Base-by-base conservation (phyloP, 192 early-diverging fungal genomes). In the Globomyces pollinis-pini region DNA sequence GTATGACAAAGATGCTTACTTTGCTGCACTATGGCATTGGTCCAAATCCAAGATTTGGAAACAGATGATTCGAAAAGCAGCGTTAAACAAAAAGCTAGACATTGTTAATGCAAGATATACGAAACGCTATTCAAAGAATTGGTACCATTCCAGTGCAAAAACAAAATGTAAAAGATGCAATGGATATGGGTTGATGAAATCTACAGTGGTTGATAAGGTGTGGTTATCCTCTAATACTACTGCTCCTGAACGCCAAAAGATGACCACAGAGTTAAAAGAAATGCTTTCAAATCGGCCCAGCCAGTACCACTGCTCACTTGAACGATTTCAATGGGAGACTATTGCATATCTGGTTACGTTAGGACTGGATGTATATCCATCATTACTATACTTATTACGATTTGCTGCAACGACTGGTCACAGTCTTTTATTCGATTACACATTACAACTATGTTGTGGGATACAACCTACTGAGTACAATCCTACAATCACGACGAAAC, bases 1-100 rank as follows among this genome's bases (percentile, higher is more conserved):
- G 29, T 54, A 54, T 34, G 6, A 23, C 11, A 39, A 39, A 13
- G 38, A 54, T 34, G 52, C 52, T 7, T 54, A 32, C 30, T 54
- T 54, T 33, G 52, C 29, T 2, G 52, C 52, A 39, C 8, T 54
- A 24, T 54, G 24, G 9, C 38, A 54, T 16, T 54, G 52, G 52
- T 26, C 5, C 5, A 54, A n/a, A 5, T 26, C 21, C 33, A 31
- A 36, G 15, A 5, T 4, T 24, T 54, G 52, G 52, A 54, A n/a
- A 24, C 34, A 39, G 33, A 38, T 36, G 52, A 3, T 54, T 13
- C 29, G 29, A 9, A 15, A 54, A 32, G 34, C 20, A 54, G 21
- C 20, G 8, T 11, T 32, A 54, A 54, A 38, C 18, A 38, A 8
- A 2, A 54, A 39, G 2, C 20, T 54, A 23, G 52, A 54, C 12